A percentile compares a stretch with the other conserved stretches of the same genome.
These are phyloP conservation scores for Brachypodium distachyon DNA, from an alignment of 202 grass and related monocot species.

Conservation along the genomic window DNA sequence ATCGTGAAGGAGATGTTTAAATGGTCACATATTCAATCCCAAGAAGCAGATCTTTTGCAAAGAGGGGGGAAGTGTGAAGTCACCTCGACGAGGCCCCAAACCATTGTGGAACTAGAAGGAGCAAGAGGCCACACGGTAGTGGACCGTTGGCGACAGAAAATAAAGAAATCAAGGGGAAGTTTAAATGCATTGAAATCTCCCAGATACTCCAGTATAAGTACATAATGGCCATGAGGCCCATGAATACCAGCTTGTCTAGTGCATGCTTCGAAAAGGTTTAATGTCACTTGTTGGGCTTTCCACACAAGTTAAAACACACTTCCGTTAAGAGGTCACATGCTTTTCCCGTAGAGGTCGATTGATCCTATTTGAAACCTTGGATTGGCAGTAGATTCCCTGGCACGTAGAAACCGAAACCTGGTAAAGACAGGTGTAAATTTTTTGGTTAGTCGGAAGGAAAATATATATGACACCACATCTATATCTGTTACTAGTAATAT, in stretches of 20 bases:
- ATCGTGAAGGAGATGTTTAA: too few relatives aligned
- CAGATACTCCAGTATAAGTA: not conserved
- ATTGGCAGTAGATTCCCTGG: constrained; percentile 50
- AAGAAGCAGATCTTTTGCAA: too few relatives aligned
- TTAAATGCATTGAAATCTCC: too few relatives aligned
- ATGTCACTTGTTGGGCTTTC: not conserved
- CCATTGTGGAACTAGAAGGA: too few relatives aligned
- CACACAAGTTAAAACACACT: not conserved
- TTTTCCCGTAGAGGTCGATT: constrained; percentile 68
- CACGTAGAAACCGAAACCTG: constrained; percentile 65
- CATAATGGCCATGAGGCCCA: not conserved
- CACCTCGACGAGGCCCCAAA: too few relatives aligned
- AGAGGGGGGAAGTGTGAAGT: too few relatives aligned
- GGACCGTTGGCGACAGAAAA: too few relatives aligned
- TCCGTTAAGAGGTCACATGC: constrained; percentile 4
- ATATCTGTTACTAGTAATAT: not conserved
- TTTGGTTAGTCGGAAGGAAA: not conserved
- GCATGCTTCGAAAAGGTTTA: not conserved
- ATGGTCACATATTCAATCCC: too few relatives aligned
- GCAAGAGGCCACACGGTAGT: too few relatives aligned
- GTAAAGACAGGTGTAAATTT: not conserved
- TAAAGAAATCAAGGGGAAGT: too few relatives aligned
- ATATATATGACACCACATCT: not conserved
- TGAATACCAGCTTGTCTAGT: not conserved
- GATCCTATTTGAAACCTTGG: constrained; percentile 92